Evolutionary conservation across 2,329 filamentous ascomycete genomes (phyloP).

Genomic region (Plectosphaerella cucumerina): DNA sequence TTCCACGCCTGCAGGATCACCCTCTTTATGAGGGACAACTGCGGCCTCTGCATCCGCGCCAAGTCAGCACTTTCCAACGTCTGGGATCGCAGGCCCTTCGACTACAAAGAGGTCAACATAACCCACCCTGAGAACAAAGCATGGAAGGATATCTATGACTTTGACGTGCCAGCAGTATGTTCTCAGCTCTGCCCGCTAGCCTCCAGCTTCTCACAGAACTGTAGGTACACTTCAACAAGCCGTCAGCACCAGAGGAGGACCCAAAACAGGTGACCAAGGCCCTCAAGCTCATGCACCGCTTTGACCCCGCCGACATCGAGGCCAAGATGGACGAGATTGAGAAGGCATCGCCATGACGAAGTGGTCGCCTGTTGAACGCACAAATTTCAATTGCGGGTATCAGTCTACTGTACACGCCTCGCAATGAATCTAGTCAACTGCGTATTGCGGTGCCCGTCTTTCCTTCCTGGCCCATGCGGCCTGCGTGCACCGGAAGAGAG

Average conservation of each 20-base stretch:
- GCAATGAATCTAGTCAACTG: background rate
- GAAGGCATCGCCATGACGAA: constrained; percentile 7
- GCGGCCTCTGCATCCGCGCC: constrained; percentile 66
- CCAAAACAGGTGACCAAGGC: constrained; percentile 54
- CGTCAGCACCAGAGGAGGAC: constrained; percentile 43
- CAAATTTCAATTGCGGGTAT: background rate
- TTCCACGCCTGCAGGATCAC: constrained; percentile 62
- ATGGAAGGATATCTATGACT: constrained; percentile 74
- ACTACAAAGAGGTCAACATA: constrained; percentile 66
- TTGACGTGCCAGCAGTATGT: constrained; percentile 75
- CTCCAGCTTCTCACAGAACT: background rate
- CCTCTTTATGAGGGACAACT: constrained; percentile 69
- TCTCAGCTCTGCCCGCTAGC: background rate
- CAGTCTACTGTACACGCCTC: background rate
- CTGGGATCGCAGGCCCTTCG: constrained; percentile 63
- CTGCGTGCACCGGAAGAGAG: too few species aligned
- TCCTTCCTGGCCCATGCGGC: too few species aligned
- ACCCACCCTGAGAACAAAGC: constrained; percentile 56
- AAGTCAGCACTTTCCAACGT: constrained; percentile 65
- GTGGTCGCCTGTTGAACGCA: background rate
- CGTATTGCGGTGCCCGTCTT: too few species aligned
- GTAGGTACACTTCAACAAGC: constrained; percentile 61
- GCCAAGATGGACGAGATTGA: constrained; percentile 63
- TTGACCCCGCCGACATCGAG: constrained; percentile 62
- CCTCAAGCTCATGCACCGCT: constrained; percentile 74